Base-by-base conservation (phyloP, 2,329 filamentous ascomycete species). In the Elsinoe batatas region DNA sequence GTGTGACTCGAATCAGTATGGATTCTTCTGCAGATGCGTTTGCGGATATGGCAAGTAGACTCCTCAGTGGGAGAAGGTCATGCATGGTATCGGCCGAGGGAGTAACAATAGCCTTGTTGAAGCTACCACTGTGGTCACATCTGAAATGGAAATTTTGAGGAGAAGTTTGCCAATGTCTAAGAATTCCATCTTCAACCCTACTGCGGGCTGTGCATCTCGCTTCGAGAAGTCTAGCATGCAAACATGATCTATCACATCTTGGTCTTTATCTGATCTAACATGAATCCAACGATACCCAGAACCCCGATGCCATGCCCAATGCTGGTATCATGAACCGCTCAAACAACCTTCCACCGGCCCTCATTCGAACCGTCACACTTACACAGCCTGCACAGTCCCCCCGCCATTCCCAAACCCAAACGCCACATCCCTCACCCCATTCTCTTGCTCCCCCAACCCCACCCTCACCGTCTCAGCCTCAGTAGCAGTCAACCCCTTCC, bases 401-500 rank as follows among this genome's bases (percentile, higher is more conserved):
- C 36, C 36, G n/a, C 13, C 44, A 33, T 35, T 30, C 26, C 26
- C n/a, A 22, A 46, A 26, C 5, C 32, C 46, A 22, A 35, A 22
- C 26, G 15, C 40, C 40, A 22, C 40, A 15, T 36, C 18, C 26
- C 32, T 38, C 33, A 18, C 47, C 18, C 33, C 2, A 51, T 13
- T 17, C n/a, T 44, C 33, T 17, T 35, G 32, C 33, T 38, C 18
- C 33, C 4, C 47, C 7, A 13, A 37, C 12, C 26, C 47, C 7
- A 13, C 51, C 12, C 26, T 37, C 49, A 37, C 47, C 44, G 57
- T 36, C 36, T 59, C 58, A 3, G 58, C 49, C 46, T 63, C 64
- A 6, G 56, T 58, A 53, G 65, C 71, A n/a, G 88, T 93, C 59
- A 98, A 78, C 0, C 89, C 91, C 71, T 95, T 90, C 46, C 91